Evolutionary conservation across 139 green algal genomes (phyloP), one percentile per base, ranked within the genome.

Genomic region (Chlamydomonas sp.): DNA sequence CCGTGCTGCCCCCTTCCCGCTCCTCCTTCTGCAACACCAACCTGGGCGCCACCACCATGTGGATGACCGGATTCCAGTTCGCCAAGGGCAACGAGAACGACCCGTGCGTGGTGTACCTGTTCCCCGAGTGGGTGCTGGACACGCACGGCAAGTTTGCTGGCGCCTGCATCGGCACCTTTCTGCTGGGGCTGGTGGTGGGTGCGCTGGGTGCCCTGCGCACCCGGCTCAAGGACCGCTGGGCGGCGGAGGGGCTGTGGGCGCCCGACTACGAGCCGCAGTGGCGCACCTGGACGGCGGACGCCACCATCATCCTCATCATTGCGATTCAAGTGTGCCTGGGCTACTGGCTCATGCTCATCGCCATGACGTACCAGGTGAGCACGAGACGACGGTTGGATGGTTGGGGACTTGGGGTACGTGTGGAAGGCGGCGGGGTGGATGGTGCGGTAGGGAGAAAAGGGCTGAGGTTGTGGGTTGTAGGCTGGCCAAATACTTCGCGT

Each of bases 61-160:
- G 88, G 88, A 91, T 91, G 88, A 85, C 88, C n/a, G 88, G 88
- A 4, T 91, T 91, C 68, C 82, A 89, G 67, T 80, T 87, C 58
- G 58, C 59, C 3, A 17, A 12, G 17, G 73, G 79, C 7, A 75
- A 78, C 62, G 9, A 63, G 31, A 57, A 62, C 58, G 74, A 62
- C 58, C 78, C 87, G 1, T 91, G 88, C 83, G 88, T 91, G 49
- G 77, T 85, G n/a, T 91, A 89, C 77, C 83, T 91, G 5, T 91
- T 91, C 63, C 76, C 62, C 1, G 60, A 85, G 78, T 91, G 88
- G 88, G 83, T 88, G 9, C 83, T 91, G 31, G 78, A 86, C 77
- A 85, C 61, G 5, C 4, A 7, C 2, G 88, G 77, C 83, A 91
- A 91, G 83, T 91, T 91, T 66, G 83, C 68, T 0, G 71, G 88